Base-by-base conservation (phyloP, 768 basidiomycete species). In the Favolaschia claudopus region DNA sequence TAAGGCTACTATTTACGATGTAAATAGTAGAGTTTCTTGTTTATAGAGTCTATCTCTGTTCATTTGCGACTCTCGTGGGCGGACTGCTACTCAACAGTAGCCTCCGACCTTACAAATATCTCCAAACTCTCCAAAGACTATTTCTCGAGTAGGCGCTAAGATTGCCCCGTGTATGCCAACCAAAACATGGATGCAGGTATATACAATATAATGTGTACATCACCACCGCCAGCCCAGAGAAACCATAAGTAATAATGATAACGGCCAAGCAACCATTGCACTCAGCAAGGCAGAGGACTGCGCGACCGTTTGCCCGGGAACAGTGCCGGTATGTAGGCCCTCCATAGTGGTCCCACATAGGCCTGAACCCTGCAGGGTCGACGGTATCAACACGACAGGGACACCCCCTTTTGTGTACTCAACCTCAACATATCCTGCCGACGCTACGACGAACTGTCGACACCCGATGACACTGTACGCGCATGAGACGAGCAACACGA, bases 401-500 rank as follows among this genome's bases (percentile, higher is more conserved):
- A 77, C 75, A 32, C 89, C 91, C 25, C 91, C 90, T 49, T 75
- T 76, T 8, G 80, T 80, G 68, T 93, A 93, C 58, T 87, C 75
- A 22, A 86, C 82, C 24, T 83, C 78, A 46, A 93, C 65, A 32
- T 79, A 84, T 36, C 89, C 88, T 42, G 80, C 77, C 37, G 89
- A 85, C 27, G 89, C 91, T 8, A 91, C 85, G 19, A 80, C 84
- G 79, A 84, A 88, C 70, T 90, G 87, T 33, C 73, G 70, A 71
- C 91, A 93, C 3, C 83, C 83, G 20, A 92, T 67, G 50, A 91
- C 76, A 62, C 89, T 89, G 59, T 12, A 34, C 19, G 31, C 19
- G 36, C 47, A 25, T 49, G 28, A 43, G 25, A 20, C 7, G 48
- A 32, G 31, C 32, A 20, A 42, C 27, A 34, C n/a, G 25, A 19